phyloP scores from a whole-genome alignment of 2,329 filamentous ascomycete species.

The Alternaria sp. region DNA sequence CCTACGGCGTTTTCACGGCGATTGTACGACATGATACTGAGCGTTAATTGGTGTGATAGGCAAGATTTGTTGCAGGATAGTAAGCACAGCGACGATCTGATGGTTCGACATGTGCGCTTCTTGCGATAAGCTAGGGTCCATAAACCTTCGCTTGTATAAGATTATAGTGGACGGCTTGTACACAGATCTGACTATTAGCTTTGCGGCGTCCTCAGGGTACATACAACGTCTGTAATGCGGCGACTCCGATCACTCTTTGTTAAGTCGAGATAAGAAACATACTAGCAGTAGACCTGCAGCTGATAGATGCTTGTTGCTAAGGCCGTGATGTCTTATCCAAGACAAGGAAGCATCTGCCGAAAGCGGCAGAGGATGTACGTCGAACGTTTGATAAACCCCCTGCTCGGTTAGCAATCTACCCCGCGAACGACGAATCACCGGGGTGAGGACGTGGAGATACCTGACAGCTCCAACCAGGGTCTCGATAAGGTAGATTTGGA shows the following conservation, averaged over 20 bases:
- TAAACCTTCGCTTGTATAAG: constrained; percentile 2
- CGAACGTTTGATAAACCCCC: constrained; percentile 14
- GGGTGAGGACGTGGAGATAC: constrained; percentile 2
- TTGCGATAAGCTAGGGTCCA: constrained; percentile 15
- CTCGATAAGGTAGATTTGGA: constrained; percentile 17
- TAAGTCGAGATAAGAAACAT: constrained; percentile 4
- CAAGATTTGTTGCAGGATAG: background rate
- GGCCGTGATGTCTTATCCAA: constrained; percentile 12
- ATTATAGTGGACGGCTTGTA: background rate
- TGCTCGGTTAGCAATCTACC: constrained; percentile 20
- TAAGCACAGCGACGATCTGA: constrained; percentile 10
- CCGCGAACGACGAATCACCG: constrained; percentile 11
- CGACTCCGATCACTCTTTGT: background rate
- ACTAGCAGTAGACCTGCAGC: background rate
- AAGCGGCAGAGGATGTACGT: constrained; percentile 6
- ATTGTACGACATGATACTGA: constrained; percentile 5
- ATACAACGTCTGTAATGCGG: background rate
- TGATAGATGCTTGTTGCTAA: constrained; percentile 12
- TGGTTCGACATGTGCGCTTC: constrained; percentile 2
- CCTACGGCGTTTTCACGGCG: constrained; percentile 15
- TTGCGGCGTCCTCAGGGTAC: background rate
- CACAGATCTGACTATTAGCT: background rate
- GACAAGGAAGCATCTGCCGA: constrained; percentile 12
- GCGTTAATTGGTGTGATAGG: constrained; percentile 15
- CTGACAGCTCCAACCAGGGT: constrained; percentile 15